Evolutionary conservation across 352 stramenopile species (phyloP).

Genomic region (Phytopythium aichiense): DNA sequence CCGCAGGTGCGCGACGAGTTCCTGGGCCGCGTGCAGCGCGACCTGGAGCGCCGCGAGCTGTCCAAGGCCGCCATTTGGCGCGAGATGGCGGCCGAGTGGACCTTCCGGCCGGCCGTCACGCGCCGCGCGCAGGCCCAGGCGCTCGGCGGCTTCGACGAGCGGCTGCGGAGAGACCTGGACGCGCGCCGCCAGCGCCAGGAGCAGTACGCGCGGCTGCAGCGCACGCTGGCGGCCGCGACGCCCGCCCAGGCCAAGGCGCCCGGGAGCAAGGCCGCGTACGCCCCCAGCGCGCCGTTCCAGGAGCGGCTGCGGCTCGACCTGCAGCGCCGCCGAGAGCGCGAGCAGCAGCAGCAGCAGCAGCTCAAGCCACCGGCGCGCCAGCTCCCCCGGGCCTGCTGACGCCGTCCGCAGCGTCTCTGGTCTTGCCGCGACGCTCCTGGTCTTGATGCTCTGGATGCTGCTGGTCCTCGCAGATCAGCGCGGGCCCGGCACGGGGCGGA

Average conservation of each 20-base stretch:
- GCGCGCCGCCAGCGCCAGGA: slow-evolving; percentile 26
- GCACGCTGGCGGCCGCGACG: not conserved
- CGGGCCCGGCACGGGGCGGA: not conserved
- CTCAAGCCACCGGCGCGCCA: not conserved
- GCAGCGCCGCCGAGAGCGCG: slow-evolving; percentile 30
- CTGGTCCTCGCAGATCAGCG: not conserved
- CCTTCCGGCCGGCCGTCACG: slow-evolving; percentile 56
- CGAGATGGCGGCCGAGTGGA: slow-evolving; percentile 49
- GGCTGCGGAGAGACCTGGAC: slow-evolving; percentile 50
- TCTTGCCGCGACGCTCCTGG: too few relatives aligned
- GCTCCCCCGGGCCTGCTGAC: slow-evolving; percentile 1
- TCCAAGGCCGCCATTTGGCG: slow-evolving; percentile 42
- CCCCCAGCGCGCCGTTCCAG: slow-evolving; percentile 25
- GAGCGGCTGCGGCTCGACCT: slow-evolving; percentile 45
- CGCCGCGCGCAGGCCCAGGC: slow-evolving; percentile 32
- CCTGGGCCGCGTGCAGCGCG: slow-evolving; percentile 55
- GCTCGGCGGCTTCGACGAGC: slow-evolving; percentile 55
- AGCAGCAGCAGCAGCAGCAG: slow-evolving; percentile 6
- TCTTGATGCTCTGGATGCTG: too few relatives aligned
- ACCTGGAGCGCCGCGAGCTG: slow-evolving; percentile 48
- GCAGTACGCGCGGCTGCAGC: slow-evolving; percentile 13
- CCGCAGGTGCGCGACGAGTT: slow-evolving; percentile 57
- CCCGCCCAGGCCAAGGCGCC: not conserved
- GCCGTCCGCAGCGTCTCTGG: too few relatives aligned
- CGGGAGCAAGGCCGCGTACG: slow-evolving; percentile 1